These are phyloP conservation scores for Acanthamoeba royreba DNA, from an alignment of 208 protist species.

Conservation along the genomic window DNA sequence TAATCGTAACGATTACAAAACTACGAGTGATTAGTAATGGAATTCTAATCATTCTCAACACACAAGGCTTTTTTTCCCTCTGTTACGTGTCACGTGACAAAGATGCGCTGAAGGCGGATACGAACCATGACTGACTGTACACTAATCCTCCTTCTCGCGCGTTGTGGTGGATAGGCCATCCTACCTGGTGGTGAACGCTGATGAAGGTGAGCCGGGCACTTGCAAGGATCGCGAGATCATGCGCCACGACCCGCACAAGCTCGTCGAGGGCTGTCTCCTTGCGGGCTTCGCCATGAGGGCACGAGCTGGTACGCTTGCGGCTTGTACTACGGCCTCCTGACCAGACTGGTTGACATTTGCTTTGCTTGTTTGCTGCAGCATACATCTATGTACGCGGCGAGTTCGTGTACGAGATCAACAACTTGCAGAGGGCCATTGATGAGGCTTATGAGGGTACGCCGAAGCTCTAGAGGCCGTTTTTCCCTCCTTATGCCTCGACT, in stretches of 20 bases:
- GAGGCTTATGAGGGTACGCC: slow-evolving; percentile 89
- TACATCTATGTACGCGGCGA: slow-evolving; percentile 99
- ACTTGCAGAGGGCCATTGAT: slow-evolving; percentile 92
- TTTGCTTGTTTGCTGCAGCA: slow-evolving; percentile 53
- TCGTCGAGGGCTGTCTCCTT: slow-evolving; percentile 97
- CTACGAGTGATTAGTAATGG: too few relatives aligned
- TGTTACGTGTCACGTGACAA: not conserved
- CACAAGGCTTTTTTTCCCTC: not conserved
- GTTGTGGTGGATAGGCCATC: slow-evolving; percentile 84
- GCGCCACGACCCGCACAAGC: slow-evolving; percentile 98
- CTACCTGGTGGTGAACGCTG: slow-evolving; percentile 98
- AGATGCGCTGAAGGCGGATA: too few relatives aligned
- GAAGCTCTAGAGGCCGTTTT: not conserved
- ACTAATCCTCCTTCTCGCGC: not conserved
- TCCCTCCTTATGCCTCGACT: not conserved
- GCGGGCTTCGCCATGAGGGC: slow-evolving; percentile 96
- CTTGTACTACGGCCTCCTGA: not conserved
- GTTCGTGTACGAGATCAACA: slow-evolving; percentile 95
- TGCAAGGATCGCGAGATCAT: slow-evolving; percentile 99
- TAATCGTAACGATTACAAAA: too few relatives aligned
- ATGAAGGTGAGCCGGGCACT: slow-evolving; percentile 99
- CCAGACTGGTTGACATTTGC: not conserved
- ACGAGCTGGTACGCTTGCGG: slow-evolving; percentile 72
- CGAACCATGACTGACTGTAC: too few relatives aligned
- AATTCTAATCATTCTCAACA: not conserved